phyloP scores from a whole-genome alignment of 768 basidiomycete species.

The Leccinum subgranulosum region DNA sequence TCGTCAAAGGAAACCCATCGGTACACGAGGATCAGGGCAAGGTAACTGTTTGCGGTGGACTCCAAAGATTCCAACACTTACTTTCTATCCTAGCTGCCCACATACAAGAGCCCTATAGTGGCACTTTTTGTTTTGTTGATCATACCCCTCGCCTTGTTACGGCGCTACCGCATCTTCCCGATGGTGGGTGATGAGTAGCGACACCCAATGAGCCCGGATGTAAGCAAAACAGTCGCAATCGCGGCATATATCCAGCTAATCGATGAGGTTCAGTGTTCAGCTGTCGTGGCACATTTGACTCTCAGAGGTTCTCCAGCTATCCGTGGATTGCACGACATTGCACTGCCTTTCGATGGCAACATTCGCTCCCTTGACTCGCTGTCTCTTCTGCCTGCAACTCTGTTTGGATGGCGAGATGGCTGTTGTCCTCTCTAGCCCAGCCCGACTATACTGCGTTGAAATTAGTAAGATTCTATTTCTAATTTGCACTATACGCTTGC shows the following conservation, averaged over 20 bases:
- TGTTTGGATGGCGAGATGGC: not conserved
- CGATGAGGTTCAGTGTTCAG: not conserved
- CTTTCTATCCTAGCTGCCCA: not conserved
- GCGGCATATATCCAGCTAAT: constrained; percentile 16
- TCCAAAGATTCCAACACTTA: constrained; percentile 10
- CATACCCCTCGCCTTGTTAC: not conserved
- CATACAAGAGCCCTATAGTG: not conserved
- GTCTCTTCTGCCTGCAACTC: not conserved
- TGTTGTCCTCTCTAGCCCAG: not conserved
- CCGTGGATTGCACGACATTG: constrained; percentile 14
- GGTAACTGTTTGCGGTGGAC: constrained; percentile 16
- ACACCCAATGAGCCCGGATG: not conserved
- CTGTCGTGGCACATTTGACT: not conserved
- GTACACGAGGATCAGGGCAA: constrained; percentile 24
- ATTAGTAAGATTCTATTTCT: constrained; percentile 6
- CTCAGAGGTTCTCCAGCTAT: constrained; percentile 1
- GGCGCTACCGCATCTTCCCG: constrained; percentile 17
- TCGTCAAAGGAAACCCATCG: not conserved
- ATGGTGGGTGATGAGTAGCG: constrained; percentile 19
- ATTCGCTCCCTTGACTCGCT: not conserved
- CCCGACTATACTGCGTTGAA: not conserved
- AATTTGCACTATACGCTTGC: not conserved
- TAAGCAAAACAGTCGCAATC: constrained; percentile 7
- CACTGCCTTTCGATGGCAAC: constrained; percentile 25
- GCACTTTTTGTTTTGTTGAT: not conserved